phyloP scores from a whole-genome alignment of 805 yeast genomes.

The Novakomyces olei region DNA sequence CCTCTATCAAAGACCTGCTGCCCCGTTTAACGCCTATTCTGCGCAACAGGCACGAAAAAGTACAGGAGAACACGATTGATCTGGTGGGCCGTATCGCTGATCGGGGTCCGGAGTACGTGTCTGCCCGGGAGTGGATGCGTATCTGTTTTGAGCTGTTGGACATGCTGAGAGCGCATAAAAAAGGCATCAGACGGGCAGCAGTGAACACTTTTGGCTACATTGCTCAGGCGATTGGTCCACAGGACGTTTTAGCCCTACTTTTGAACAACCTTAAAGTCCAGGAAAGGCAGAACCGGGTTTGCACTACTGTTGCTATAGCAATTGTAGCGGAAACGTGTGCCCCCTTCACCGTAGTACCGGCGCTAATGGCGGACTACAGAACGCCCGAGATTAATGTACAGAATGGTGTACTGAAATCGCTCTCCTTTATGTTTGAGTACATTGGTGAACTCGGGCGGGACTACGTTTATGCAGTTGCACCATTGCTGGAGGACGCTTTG shows the following conservation, averaged over 20 bases:
- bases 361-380: constrained; percentile 83
- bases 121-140: constrained; percentile 94
- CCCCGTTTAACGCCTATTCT: constrained; percentile 83
- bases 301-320: constrained; percentile 95
- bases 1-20: constrained; percentile 59
- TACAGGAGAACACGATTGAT: constrained; percentile 60
- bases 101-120: constrained; percentile 55
- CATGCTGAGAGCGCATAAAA: constrained; percentile 60
- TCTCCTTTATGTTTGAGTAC: constrained; percentile 82
- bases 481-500: constrained; percentile 69
- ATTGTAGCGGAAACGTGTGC: constrained; percentile 85
- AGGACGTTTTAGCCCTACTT: constrained; percentile 68
- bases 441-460: constrained; percentile 60
- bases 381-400: constrained; percentile 85
- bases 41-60: constrained; percentile 72
- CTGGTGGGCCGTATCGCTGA: constrained; percentile 67
- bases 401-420: constrained; percentile 79
- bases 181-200: constrained; percentile 60
- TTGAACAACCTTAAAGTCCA: constrained; percentile 72
- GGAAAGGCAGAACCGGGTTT: constrained; percentile 87
- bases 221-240: constrained; percentile 86
- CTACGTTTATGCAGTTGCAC: constrained; percentile 58
- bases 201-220: constrained; percentile 80
- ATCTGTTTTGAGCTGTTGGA: constrained; percentile 79
- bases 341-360: constrained; percentile 84